phyloP scores from a whole-genome alignment of 2,329 filamentous ascomycete genomes.

The Chaetomiaceae sp. region DNA sequence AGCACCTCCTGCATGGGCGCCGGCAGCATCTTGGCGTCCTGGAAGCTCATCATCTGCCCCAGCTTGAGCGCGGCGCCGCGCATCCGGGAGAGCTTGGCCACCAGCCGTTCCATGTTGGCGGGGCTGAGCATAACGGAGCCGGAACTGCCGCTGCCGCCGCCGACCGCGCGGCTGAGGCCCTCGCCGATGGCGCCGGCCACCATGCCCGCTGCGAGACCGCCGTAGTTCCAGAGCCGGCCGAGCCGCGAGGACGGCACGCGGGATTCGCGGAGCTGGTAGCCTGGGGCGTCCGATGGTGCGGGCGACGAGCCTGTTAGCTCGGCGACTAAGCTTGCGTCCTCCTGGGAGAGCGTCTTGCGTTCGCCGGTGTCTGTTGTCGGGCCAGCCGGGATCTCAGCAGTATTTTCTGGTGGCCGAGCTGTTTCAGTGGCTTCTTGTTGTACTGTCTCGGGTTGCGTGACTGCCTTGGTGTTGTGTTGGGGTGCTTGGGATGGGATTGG shows the following conservation, averaged over 20 bases:
- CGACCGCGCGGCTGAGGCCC: conserved; percentile 71
- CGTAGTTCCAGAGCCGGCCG: conserved; percentile 89
- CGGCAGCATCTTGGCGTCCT: conserved; percentile 93
- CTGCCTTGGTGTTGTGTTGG: background rate
- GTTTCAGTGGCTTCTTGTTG: background rate
- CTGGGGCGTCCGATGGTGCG: conserved; percentile 23
- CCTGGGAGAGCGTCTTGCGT: conserved; percentile 22
- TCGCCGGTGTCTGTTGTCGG: background rate
- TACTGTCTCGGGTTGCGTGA: background rate
- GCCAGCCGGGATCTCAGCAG: background rate
- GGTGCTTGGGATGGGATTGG: background rate
- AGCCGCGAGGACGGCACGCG: conserved; percentile 83
- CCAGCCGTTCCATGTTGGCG: conserved; percentile 86
- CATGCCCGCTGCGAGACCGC: conserved; percentile 90
- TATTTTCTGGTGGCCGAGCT: background rate
- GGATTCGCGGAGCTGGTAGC: conserved; percentile 77
- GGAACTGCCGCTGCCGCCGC: conserved; percentile 54
- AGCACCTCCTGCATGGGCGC: conserved; percentile 80
- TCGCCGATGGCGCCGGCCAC: conserved; percentile 86
- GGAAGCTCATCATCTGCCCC: conserved; percentile 97
- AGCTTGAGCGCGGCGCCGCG: conserved; percentile 93
- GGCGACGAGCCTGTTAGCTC: conserved; percentile 14
- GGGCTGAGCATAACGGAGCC: conserved; percentile 84
- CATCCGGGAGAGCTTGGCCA: conserved; percentile 91
- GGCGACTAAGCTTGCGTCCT: conserved; percentile 20